Base-by-base conservation (phyloP, 2,329 filamentous ascomycete species). In the Huntiella bhutanensis region DNA sequence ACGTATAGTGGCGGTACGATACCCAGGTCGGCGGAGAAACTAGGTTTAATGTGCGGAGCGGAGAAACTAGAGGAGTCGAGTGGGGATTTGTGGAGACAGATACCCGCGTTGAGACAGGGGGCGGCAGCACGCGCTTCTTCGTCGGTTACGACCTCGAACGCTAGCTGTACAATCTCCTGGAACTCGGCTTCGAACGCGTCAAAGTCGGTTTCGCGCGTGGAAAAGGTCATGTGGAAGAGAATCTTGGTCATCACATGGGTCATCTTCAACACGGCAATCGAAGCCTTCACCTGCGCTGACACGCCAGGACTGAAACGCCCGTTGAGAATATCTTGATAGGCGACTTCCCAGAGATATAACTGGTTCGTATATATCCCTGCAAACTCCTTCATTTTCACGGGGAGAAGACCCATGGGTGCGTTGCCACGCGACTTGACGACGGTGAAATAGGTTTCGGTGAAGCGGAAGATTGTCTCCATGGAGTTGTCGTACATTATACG, bases 1-100 rank as follows among this genome's bases (percentile, higher is more conserved):
- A 79, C 67, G 52, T 75, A 80, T 1, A 82, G 64, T 1, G 75
- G 73, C 3, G 75, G 71, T 4, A 82, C 67, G 46, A 82, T 72
- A 13, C 76, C 77, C 8, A 77, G 58, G 43, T 79, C 74, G 17
- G 76, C 69, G 38, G 73, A 75, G 57, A 81, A 81, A 52, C 69
- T 73, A 1, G 72, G 69, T 55, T 72, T 75, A 54, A 75, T 69
- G 52, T 75, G 70, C 32, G 58, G 58, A 0, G 69, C 61, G 5
- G 62, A 62, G 48, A 66, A 67, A 32, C 64, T 61, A 6, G 63
- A 61, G 7, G 60, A 60, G 45, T 59, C 60, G 44, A 61, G 62
- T 33, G 35, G 51, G 37, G 47, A 51, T 42, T 58, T 57, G 45
- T 72, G 68, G 15, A 55, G 59, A 53, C 69, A 73, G 13, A 58